Evolutionary conservation across 202 grass and related monocot genomes (phyloP).

Genomic region (Panicum virgatum): DNA sequence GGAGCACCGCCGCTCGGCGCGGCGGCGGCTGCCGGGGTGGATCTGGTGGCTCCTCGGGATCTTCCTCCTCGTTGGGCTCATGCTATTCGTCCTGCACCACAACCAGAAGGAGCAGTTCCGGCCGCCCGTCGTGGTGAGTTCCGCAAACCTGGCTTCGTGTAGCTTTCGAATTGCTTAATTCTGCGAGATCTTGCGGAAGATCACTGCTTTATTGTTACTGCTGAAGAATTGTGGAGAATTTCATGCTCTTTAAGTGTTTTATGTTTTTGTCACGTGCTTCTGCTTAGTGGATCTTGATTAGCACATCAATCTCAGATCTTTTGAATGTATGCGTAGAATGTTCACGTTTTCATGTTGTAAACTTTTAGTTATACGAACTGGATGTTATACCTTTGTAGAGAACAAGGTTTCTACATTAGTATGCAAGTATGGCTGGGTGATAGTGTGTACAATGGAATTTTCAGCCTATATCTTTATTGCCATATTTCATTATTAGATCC

Average conservation of each 20-base stretch:
- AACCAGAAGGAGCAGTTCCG: constrained; percentile 78
- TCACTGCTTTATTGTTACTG: background rate
- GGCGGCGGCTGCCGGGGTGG: constrained; percentile 72
- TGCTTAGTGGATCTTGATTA: constrained; percentile 24
- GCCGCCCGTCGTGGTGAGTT: constrained; percentile 59
- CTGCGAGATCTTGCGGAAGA: constrained; percentile 37
- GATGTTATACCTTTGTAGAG: constrained; percentile 17
- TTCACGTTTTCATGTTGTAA: constrained; percentile 7
- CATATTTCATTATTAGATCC: constrained; percentile 29
- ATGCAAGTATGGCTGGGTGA: background rate
- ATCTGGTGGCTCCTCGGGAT: constrained; percentile 92
- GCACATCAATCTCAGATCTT: constrained; percentile 28
- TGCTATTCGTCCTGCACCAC: constrained; percentile 93
- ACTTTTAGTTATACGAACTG: constrained; percentile 3
- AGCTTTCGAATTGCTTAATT: constrained; percentile 40
- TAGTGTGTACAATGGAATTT: constrained; percentile 3
- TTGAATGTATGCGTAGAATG: background rate
- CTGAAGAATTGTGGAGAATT: background rate
- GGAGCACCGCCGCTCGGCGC: constrained; percentile 67
- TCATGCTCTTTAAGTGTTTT: background rate
- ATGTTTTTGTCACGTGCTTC: background rate
- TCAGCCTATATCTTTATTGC: constrained; percentile 27
- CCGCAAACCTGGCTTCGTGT: background rate
- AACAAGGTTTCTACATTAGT: background rate
- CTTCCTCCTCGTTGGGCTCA: constrained; percentile 66